These are phyloP conservation scores for Omphalotus guepiniiformis DNA, from an alignment of 768 basidiomycete species.

Conservation along the genomic window DNA sequence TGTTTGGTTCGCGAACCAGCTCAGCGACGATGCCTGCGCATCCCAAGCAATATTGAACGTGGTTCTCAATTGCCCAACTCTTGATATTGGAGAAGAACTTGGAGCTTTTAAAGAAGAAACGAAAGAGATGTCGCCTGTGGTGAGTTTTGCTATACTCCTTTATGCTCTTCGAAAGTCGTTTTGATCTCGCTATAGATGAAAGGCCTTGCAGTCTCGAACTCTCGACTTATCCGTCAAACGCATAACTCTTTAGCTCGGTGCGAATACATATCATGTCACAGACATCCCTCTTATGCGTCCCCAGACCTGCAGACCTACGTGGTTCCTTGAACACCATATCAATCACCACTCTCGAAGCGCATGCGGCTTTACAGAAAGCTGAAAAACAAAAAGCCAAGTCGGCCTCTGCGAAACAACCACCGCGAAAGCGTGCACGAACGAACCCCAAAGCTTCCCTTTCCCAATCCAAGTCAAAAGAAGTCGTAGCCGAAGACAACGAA, in stretches of 20 bases:
- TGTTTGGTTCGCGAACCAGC: constrained; percentile 68
- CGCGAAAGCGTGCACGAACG: constrained; percentile 29
- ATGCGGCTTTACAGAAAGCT: constrained; percentile 13
- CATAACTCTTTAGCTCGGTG: constrained; percentile 63
- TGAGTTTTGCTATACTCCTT: constrained; percentile 26
- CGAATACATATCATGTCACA: constrained; percentile 12
- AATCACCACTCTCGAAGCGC: constrained; percentile 37
- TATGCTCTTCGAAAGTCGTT: not conserved
- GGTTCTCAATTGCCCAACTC: constrained; percentile 48
- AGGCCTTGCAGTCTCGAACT: constrained; percentile 58
- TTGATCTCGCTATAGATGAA: constrained; percentile 42
- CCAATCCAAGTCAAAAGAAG: constrained; percentile 18
- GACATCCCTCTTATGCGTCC: constrained; percentile 10
- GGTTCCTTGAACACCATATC: constrained; percentile 46
- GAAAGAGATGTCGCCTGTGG: constrained; percentile 51
- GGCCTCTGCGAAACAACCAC: constrained; percentile 26
- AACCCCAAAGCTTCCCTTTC: constrained; percentile 9
- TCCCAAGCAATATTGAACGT: constrained; percentile 61
- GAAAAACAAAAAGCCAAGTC: constrained; percentile 2
- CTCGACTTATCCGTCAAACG: constrained; percentile 45
- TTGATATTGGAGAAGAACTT: constrained; percentile 46
- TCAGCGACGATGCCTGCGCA: constrained; percentile 63
- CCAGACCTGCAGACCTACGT: constrained; percentile 55
- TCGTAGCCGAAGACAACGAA: constrained; percentile 23
- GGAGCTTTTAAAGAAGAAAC: constrained; percentile 45